Evolutionary conservation across 176 grass and related monocot species (phyloP).

Genomic region (Musa troglodytarum): DNA sequence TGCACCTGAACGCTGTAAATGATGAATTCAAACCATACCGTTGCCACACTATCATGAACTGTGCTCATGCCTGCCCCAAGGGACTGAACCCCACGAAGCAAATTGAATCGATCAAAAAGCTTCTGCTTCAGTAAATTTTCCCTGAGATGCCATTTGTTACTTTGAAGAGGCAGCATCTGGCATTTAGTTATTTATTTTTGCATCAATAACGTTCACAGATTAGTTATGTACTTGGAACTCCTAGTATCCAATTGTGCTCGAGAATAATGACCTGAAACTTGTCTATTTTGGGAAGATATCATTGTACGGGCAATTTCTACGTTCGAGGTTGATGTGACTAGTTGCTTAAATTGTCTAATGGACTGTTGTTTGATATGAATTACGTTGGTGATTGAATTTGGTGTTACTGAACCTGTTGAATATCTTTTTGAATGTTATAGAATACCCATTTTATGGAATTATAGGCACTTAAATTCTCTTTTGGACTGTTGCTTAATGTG

Average conservation of each 20-base stretch:
- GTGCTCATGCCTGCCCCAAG: conserved; percentile 80
- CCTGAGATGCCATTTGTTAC: background rate
- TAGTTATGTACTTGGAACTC: background rate
- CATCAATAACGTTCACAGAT: no score
- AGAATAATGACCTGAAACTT: conserved; percentile 2
- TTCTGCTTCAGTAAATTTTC: conserved; percentile 35
- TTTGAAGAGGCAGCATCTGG: background rate
- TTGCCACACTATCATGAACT: conserved; percentile 96
- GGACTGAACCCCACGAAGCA: conserved; percentile 83
- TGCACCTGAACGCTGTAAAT: conserved; percentile 71
- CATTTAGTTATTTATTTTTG: background rate
- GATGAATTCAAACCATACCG: conserved; percentile 97
- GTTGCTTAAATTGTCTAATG: background rate
- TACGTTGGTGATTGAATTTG: background rate
- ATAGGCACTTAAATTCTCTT: background rate
- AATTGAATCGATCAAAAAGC: conserved; percentile 87
- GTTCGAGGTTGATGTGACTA: background rate
- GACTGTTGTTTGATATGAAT: background rate
- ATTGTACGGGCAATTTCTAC: background rate
- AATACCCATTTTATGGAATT: no score
- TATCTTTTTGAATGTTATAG: no score
- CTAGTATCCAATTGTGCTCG: background rate
- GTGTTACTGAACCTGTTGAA: background rate
- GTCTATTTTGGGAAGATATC: background rate
- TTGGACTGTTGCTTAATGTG: background rate